Conservation (phyloP, 1,284 basidiomycete genomes). For the Fistulinella cinereoalba region DNA sequence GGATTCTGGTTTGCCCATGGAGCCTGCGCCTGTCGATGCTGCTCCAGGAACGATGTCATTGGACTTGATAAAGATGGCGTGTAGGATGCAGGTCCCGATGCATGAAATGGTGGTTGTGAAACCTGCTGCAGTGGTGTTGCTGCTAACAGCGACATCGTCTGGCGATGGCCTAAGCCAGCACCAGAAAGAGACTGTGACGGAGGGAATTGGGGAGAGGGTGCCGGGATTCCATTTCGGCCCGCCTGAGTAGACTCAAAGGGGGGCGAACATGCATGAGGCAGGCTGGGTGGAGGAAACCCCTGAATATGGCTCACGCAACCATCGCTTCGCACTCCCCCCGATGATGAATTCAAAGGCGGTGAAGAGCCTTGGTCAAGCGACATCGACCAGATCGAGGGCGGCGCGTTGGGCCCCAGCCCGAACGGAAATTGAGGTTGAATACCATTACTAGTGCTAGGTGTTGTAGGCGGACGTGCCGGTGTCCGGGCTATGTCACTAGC, state of each 20-base stretch:
- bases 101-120: conserved; percentile 11
- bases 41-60: neutral
- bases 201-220: conserved; percentile 12
- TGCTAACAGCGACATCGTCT: conserved; percentile 12
- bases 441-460: conserved; percentile 31
- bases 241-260: conserved; percentile 22
- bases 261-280: conserved; percentile 18
- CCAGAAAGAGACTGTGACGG: conserved; percentile 11
- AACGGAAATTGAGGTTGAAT: conserved; percentile 43
- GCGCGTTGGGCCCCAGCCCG: conserved; percentile 39
- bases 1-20: conserved; percentile 12
- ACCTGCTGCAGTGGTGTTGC: conserved; percentile 10
- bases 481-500: conserved; percentile 17
- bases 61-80: conserved; percentile 4
- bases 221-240: conserved; percentile 2
- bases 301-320: conserved; percentile 17
- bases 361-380: conserved; percentile 45
- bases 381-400: conserved; percentile 56
- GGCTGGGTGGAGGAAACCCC: conserved; percentile 12
- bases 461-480: conserved; percentile 26
- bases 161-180: conserved; percentile 15
- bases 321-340: conserved; percentile 15
- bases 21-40: neutral
- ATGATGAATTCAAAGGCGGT: conserved; percentile 13
- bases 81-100: conserved; percentile 3